Evolutionary conservation across 2,329 filamentous ascomycete genomes (phyloP).

Genomic region (Aspergillus japonicus): DNA sequence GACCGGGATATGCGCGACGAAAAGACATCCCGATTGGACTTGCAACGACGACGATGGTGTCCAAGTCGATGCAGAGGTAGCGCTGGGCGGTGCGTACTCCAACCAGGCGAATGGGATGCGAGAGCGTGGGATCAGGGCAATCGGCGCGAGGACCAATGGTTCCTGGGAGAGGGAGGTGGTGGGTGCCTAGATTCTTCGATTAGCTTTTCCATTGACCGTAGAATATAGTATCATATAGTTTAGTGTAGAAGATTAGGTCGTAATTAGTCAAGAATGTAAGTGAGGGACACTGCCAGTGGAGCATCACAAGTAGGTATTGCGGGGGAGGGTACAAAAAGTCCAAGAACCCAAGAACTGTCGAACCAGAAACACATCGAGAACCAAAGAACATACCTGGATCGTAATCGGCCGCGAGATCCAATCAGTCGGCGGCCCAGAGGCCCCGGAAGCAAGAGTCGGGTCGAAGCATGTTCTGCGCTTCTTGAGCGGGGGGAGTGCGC

Average conservation of each 20-base stretch:
- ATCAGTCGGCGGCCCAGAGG: conserved; percentile 3
- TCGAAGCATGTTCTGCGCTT: conserved; percentile 34
- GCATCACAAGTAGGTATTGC: too few relatives aligned
- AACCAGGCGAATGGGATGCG: conserved; percentile 42
- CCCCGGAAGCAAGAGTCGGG: not conserved
- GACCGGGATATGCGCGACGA: conserved; percentile 37
- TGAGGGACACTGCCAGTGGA: too few relatives aligned
- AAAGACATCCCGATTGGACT: conserved; percentile 37
- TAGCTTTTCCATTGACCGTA: not conserved
- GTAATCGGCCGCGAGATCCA: conserved; percentile 27
- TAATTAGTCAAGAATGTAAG: too few relatives aligned
- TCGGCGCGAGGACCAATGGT: conserved; percentile 36
- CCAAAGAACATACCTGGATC: conserved; percentile 31
- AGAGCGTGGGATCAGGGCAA: conserved; percentile 37
- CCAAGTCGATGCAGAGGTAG: conserved; percentile 21
- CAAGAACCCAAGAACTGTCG: not conserved
- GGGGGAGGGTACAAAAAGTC: too few relatives aligned
- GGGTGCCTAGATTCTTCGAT: conserved; percentile 28
- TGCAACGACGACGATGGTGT: conserved; percentile 18
- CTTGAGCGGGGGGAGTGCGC: conserved; percentile 27
- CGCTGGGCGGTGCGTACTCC: conserved; percentile 20
- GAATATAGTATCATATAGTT: not conserved
- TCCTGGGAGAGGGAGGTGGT: conserved; percentile 36
- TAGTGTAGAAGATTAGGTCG: not conserved
- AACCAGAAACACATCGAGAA: not conserved